Conservation (phyloP, 2,329 filamentous ascomycete genomes). For the Phymatotrichopsis omnivora region DNA sequence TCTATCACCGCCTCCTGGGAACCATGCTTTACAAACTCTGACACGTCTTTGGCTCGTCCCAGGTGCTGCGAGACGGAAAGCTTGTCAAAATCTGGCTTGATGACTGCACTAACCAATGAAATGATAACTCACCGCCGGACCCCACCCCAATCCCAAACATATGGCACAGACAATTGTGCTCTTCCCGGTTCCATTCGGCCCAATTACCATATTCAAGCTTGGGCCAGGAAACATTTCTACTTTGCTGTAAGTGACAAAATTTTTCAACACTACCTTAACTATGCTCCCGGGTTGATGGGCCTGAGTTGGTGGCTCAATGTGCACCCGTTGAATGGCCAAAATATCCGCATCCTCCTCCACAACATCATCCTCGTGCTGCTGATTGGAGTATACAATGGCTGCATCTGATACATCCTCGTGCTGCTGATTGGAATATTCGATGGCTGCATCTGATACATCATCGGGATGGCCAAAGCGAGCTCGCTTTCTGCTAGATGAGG, state of each 20-base stretch:
- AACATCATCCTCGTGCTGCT: no score
- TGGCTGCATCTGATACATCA: no score
- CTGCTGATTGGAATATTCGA: no score
- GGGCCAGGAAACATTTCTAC: slow-evolving; percentile 88
- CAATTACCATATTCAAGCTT: slow-evolving; percentile 95
- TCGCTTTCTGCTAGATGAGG: no score
- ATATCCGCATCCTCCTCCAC: slow-evolving; percentile 20
- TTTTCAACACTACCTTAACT: slow-evolving; percentile 69
- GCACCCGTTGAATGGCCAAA: slow-evolving; percentile 9
- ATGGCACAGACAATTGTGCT: slow-evolving; percentile 96
- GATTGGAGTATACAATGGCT: no score
- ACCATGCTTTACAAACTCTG: slow-evolving; percentile 90
- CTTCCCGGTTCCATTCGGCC: slow-evolving; percentile 97
- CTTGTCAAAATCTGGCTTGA: no score
- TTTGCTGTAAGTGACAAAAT: slow-evolving; percentile 91
- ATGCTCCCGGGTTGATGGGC: slow-evolving; percentile 60
- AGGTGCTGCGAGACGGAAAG: slow-evolving; percentile 54
- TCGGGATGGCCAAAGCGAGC: no score
- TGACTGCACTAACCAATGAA: slow-evolving; percentile 18
- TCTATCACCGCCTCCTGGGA: slow-evolving; percentile 69
- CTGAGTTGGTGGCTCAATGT: slow-evolving; percentile 20
- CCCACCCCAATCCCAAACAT: slow-evolving; percentile 81
- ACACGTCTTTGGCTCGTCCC: slow-evolving; percentile 71
- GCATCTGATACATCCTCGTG: no score
- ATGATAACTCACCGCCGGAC: slow-evolving; percentile 45